phyloP scores from a whole-genome alignment of 768 basidiomycete species.

The Glaciozyma martinii region DNA sequence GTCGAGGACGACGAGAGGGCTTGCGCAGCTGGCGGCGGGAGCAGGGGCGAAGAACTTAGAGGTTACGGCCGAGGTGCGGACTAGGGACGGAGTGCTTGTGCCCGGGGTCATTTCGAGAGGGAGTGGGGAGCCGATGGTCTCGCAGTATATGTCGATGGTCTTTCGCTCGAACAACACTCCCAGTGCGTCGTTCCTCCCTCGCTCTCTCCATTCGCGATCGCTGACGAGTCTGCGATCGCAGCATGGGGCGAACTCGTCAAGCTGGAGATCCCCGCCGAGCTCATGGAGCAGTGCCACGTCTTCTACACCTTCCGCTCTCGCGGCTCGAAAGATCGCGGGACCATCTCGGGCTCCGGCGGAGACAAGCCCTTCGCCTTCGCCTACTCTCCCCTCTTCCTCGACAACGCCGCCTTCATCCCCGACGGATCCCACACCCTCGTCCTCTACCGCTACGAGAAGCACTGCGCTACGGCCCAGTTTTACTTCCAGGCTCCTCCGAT shows the following conservation, averaged over 20 bases:
- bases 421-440: slow-evolving; percentile 81
- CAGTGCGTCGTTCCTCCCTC: slow-evolving; percentile 12
- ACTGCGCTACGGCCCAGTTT: slow-evolving; percentile 46
- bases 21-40: slow-evolving; percentile 24
- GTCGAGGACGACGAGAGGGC: slow-evolving; percentile 40
- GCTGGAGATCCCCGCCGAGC: slow-evolving; percentile 59
- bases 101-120: slow-evolving; percentile 71
- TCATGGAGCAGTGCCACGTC: slow-evolving; percentile 71
- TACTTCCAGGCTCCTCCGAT: slow-evolving; percentile 67
- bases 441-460: slow-evolving; percentile 65
- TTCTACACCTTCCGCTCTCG: slow-evolving; percentile 88
- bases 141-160: slow-evolving; percentile 81
- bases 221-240: too few species aligned
- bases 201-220: too few species aligned
- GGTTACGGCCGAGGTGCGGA: slow-evolving; percentile 79
- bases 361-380: slow-evolving; percentile 72
- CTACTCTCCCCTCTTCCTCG: slow-evolving; percentile 76
- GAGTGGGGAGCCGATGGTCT: slow-evolving; percentile 69
- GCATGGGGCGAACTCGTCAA: slow-evolving; percentile 92
- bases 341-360: slow-evolving; percentile 15
- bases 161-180: slow-evolving; percentile 80
- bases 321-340: slow-evolving; percentile 42
- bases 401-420: slow-evolving; percentile 65
- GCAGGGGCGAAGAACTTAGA: slow-evolving; percentile 62
- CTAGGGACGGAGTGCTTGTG: slow-evolving; percentile 57